Conservation (phyloP, 306 rosid species). For the Boehmeria nivea region DNA sequence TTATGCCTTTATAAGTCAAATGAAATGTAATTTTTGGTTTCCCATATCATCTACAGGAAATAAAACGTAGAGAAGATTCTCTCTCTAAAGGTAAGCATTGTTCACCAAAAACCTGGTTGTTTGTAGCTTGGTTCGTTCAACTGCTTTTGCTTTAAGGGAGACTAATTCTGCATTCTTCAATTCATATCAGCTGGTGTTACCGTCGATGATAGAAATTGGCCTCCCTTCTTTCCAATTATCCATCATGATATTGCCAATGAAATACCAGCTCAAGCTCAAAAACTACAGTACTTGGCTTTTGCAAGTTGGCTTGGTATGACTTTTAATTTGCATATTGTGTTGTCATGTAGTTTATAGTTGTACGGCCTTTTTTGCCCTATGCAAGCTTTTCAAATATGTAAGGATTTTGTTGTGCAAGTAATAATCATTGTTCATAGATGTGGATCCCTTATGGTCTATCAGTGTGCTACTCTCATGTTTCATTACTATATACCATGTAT, state of each 20-base stretch:
- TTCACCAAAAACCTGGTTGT: slow-evolving; percentile 10
- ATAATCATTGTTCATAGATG: not conserved
- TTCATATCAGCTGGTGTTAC: slow-evolving; percentile 63
- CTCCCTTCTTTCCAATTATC: slow-evolving; percentile 88
- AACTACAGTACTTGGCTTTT: slow-evolving; percentile 90
- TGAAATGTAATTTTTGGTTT: slow-evolving; percentile 8
- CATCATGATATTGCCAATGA: slow-evolving; percentile 98
- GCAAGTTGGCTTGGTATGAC: slow-evolving; percentile 95
- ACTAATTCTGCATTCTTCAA: slow-evolving; percentile 14
- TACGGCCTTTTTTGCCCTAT: not conserved
- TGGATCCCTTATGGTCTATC: too few species aligned
- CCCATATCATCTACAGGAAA: slow-evolving; percentile 50
- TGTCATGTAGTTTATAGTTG: not conserved
- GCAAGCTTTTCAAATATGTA: too few species aligned
- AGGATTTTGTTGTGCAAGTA: not conserved
- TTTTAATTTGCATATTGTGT: slow-evolving; percentile 19
- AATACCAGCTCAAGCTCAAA: slow-evolving; percentile 94
- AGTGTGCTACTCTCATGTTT: not conserved
- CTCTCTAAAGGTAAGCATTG: slow-evolving; percentile 49
- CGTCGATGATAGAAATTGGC: slow-evolving; percentile 88
- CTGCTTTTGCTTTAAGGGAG: slow-evolving; percentile 7
- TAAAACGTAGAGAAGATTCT: slow-evolving; percentile 83
- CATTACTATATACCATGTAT: not conserved
- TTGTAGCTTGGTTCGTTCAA: not conserved
- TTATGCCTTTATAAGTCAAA: too few species aligned